phyloP scores from a whole-genome alignment of 495 filamentous ascomycete species.

The Monascus purpureus region DNA sequence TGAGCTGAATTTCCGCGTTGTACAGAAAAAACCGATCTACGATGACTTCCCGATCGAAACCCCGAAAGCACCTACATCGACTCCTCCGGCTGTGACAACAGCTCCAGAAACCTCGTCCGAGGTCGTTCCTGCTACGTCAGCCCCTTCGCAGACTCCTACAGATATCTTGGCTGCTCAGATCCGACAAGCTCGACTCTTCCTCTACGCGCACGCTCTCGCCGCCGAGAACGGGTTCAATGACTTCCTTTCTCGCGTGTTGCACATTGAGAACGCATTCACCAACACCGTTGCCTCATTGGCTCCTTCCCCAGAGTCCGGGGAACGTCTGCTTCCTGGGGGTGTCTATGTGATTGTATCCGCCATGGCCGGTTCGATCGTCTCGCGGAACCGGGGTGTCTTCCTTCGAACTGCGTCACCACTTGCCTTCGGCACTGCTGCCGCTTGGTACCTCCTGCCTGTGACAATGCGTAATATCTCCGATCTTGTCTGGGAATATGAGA shows the following conservation, averaged over 20 bases:
- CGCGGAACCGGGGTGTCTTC: slow-evolving; percentile 70
- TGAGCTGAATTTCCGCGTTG: slow-evolving; percentile 6
- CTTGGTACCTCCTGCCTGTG: slow-evolving; percentile 58
- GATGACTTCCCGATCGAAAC: slow-evolving; percentile 44
- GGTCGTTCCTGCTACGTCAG: slow-evolving; percentile 7
- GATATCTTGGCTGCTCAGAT: slow-evolving; percentile 82
- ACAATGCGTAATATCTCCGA: slow-evolving; percentile 77
- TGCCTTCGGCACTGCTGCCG: slow-evolving; percentile 57
- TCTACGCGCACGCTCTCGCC: slow-evolving; percentile 55
- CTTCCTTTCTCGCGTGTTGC: slow-evolving; percentile 57
- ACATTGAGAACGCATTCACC: slow-evolving; percentile 66
- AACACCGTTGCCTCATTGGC: slow-evolving; percentile 75
- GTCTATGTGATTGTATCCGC: slow-evolving; percentile 83
- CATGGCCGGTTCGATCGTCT: slow-evolving; percentile 83
- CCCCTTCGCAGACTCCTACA: slow-evolving; percentile 59
- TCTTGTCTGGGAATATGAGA: slow-evolving; percentile 79
- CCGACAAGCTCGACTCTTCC: slow-evolving; percentile 60
- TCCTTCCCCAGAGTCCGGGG: slow-evolving; percentile 64
- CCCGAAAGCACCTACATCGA: slow-evolving; percentile 24
- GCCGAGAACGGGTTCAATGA: slow-evolving; percentile 68
- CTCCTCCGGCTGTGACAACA: slow-evolving; percentile 13
- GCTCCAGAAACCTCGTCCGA: slow-evolving; percentile 7
- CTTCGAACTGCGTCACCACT: slow-evolving; percentile 59
- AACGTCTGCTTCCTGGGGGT: slow-evolving; percentile 70
- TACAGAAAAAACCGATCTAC: slow-evolving; percentile 74